A percentile compares a stretch with the other conserved stretches of the same genome.
Evolutionary conservation across 2,329 filamentous ascomycete genomes (phyloP).

Genomic region (Dactylonectria macrodidyma): DNA sequence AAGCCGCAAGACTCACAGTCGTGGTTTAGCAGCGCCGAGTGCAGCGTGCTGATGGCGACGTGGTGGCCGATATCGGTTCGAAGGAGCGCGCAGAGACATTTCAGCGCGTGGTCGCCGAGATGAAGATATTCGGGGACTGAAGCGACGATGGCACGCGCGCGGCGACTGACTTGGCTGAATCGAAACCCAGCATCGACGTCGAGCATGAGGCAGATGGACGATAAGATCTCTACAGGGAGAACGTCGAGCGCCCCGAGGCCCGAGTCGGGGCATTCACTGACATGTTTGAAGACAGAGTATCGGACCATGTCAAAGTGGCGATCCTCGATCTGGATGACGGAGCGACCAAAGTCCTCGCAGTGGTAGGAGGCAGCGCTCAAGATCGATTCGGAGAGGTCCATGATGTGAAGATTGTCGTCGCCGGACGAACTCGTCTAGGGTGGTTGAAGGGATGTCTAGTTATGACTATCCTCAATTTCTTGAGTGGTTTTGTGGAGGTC

Average conservation of each 20-base stretch:
- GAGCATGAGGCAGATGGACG: slow-evolving; percentile 29
- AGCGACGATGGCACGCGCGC: slow-evolving; percentile 17
- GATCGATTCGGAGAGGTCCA: slow-evolving; percentile 23
- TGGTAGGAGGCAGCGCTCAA: slow-evolving; percentile 22
- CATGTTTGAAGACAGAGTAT: slow-evolving; percentile 23
- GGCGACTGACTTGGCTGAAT: slow-evolving; percentile 25
- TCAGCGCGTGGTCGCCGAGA: slow-evolving; percentile 25
- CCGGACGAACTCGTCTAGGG: not conserved
- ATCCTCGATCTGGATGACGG: slow-evolving; percentile 22
- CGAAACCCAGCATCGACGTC: slow-evolving; percentile 25
- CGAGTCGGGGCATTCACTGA: slow-evolving; percentile 21
- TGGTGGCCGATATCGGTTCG: slow-evolving; percentile 29
- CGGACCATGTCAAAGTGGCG: slow-evolving; percentile 24
- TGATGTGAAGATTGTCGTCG: not conserved
- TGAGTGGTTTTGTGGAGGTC: not conserved
- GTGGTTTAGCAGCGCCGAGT: slow-evolving; percentile 21
- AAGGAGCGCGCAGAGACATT: slow-evolving; percentile 20
- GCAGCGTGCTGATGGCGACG: slow-evolving; percentile 23
- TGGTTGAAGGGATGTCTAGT: slow-evolving; percentile 6
- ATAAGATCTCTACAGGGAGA: slow-evolving; percentile 30
- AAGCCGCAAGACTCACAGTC: slow-evolving; percentile 24
- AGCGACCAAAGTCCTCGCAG: slow-evolving; percentile 21
- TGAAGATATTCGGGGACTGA: slow-evolving; percentile 27
- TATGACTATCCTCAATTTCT: slow-evolving; percentile 7
- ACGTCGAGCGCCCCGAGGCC: slow-evolving; percentile 26